Evolutionary conservation across 2,329 filamentous ascomycete species (phyloP), one percentile per base, ranked within the genome.

Genomic region (Aspergillus pseudoterreus): DNA sequence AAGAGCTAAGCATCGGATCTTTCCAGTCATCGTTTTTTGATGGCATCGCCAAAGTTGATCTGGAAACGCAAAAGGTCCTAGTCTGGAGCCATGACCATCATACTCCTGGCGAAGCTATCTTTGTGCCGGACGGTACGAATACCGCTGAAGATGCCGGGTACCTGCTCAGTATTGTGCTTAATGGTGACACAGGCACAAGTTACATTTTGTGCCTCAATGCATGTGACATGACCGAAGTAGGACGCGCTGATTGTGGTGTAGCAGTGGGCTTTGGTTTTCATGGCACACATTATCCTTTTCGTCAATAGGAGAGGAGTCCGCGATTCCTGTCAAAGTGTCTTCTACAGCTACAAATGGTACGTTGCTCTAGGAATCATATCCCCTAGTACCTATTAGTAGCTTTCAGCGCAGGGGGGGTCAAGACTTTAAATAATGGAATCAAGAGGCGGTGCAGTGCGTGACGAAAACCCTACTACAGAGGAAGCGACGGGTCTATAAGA

Each of bases 71-170:
- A 17, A 61, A 58, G 9, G 45, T 60, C 0, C 59, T 68, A 1
- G 59, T 67, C 44, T 81, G 78, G 76, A 69, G 70, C n/a, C 55
- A 61, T 4, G 69, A 75, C n/a, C 74, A 67, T 0, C 78, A 81
- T 56, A 78, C 73, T 1, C 75, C 78, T 0, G 75, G 77, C 1
- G 79, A 82, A 55, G 66, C 78, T 0, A 77, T 81, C 14, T 82
- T 81, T 49, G 61, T 82, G 1, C 51, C 56, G 4, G 51, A 56
- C 36, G 51, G 42, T 3, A 45, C 33, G 6, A 36, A 27, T 3
- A 46, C 50, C 10, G 21, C 69, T 0, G 78, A 81, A 56, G 79
- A 81, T 57, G 76, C 76, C 36, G 79, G 79, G 0, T 70, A 77
- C 9, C 54, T 81, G 8, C 58, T 82, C 49, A 75, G 68, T 45